Evolutionary conservation across 495 filamentous ascomycete species (phyloP).

Genomic region (Penicillium goetzii): DNA sequence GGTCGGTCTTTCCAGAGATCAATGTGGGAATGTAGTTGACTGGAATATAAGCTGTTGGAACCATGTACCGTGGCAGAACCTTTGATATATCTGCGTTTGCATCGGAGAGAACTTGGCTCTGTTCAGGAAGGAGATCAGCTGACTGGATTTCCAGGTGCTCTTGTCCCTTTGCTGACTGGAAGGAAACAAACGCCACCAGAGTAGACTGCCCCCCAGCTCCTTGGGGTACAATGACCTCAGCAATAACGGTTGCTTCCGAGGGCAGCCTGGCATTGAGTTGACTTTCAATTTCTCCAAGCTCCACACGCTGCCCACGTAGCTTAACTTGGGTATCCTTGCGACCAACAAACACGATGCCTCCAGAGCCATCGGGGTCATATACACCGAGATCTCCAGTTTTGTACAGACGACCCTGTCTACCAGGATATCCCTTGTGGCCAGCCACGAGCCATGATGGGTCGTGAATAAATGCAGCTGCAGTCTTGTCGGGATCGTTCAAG

Average conservation of each 20-base stretch:
- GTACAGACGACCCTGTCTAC: conserved; percentile 47
- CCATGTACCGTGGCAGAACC: conserved; percentile 49
- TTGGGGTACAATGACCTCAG: conserved; percentile 44
- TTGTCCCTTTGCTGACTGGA: conserved; percentile 29
- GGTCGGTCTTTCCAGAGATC: conserved; percentile 52
- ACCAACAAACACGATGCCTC: conserved; percentile 59
- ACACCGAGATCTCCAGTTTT: conserved; percentile 58
- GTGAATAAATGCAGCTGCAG: conserved; percentile 50
- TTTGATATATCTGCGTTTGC: conserved; percentile 35
- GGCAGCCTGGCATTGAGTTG: conserved; percentile 40
- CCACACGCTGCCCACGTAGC: conserved; percentile 63
- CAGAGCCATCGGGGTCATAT: conserved; percentile 56
- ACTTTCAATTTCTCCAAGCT: conserved; percentile 59
- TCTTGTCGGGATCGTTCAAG: conserved; percentile 51
- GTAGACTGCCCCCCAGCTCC: conserved; percentile 36
- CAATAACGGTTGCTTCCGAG: conserved; percentile 38
- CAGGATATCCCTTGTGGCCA: conserved; percentile 40
- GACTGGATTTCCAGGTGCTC: conserved; percentile 25
- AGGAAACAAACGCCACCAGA: conserved; percentile 45
- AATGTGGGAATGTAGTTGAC: conserved; percentile 43
- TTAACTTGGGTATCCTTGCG: conserved; percentile 67
- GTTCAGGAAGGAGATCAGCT: conserved; percentile 24
- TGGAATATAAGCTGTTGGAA: conserved; percentile 49
- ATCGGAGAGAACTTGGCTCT: conserved; percentile 27
- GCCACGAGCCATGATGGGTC: conserved; percentile 51